These are phyloP conservation scores for Starmerella davenportii DNA, from an alignment of 805 yeast species.

Conservation along the genomic window DNA sequence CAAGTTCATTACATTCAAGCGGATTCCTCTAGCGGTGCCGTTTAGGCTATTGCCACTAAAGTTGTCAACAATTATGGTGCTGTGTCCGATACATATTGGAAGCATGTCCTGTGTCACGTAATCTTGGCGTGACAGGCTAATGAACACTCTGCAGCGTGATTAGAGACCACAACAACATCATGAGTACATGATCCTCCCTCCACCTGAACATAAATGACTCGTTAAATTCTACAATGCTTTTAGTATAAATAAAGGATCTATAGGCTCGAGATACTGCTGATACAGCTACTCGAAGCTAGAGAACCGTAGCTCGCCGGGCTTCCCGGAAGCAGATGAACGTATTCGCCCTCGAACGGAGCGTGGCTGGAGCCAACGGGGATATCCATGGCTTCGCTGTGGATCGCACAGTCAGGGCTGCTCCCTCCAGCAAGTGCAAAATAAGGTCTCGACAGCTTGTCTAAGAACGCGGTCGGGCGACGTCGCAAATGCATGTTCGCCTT, in stretches of 20 bases:
- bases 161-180: too few species aligned
- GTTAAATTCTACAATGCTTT: background rate
- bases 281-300: background rate
- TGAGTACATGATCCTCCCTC: too few species aligned
- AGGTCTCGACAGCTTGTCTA: constrained; percentile 11
- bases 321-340: background rate
- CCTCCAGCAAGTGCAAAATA: too few species aligned
- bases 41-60: background rate
- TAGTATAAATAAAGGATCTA: background rate
- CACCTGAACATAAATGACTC: background rate
- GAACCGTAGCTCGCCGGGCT: constrained; percentile 1
- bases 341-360: too few species aligned
- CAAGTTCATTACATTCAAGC: background rate
- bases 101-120: background rate
- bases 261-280: background rate
- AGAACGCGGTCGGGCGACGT: constrained; percentile 7
- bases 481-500: constrained; percentile 2
- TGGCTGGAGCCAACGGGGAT: too few species aligned
- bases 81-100: background rate
- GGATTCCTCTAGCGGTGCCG: background rate
- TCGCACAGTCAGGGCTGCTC: too few species aligned
- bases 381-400: too few species aligned
- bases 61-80: background rate
- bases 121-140: background rate
- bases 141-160: background rate